Evolutionary conservation across 306 rosid species (phyloP).

Genomic region (Hippophae tibetana): DNA sequence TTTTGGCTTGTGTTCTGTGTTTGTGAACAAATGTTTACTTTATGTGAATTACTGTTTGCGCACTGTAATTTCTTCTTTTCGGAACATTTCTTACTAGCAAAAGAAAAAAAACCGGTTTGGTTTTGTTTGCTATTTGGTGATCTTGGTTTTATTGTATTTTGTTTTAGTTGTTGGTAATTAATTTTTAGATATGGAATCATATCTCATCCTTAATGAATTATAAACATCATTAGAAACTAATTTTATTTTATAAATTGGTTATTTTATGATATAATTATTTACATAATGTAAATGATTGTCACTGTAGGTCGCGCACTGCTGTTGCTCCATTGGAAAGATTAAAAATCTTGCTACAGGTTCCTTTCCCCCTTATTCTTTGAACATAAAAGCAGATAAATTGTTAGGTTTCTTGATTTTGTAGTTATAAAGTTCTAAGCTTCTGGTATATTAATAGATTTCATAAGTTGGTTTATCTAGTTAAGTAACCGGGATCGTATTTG

Average conservation of each 20-base stretch:
- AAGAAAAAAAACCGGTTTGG: too few species aligned
- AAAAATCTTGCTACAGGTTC: constrained; percentile 57
- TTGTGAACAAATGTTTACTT: neutral
- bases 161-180: neutral
- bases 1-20: neutral
- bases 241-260: neutral
- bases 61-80: neutral
- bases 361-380: constrained; percentile 1
- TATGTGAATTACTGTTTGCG: neutral
- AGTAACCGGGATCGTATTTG: constrained; percentile 16
- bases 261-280: neutral
- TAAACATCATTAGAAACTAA: too few species aligned
- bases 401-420: neutral
- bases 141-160: neutral
- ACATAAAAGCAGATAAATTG: neutral
- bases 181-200: too few species aligned
- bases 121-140: too few species aligned
- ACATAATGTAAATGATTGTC: constrained; percentile 5
- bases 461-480: constrained; percentile 2
- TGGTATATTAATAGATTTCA: neutral
- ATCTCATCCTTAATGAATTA: too few species aligned
- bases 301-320: constrained; percentile 50
- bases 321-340: constrained; percentile 60
- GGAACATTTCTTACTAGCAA: too few species aligned
- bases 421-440: neutral